Evolutionary conservation across 2,329 filamentous ascomycete genomes (phyloP).

Genomic region (Beauveria medogensis): DNA sequence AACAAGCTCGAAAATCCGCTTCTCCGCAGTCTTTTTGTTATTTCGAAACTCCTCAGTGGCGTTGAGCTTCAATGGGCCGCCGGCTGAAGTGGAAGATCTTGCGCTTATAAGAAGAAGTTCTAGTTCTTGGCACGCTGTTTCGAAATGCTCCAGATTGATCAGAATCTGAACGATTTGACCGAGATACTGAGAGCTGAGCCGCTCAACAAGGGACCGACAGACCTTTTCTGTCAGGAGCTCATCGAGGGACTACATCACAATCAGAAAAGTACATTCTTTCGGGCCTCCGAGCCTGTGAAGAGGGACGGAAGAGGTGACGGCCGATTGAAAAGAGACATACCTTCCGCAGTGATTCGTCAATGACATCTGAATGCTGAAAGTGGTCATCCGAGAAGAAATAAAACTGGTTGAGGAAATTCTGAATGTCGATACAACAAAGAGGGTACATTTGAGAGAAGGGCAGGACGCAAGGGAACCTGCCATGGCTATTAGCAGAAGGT

Average conservation of each 20-base stretch:
- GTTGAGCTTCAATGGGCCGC: constrained; percentile 68
- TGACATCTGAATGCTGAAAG: constrained; percentile 81
- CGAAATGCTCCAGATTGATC: constrained; percentile 95
- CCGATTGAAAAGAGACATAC: constrained; percentile 29
- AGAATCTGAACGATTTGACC: constrained; percentile 98
- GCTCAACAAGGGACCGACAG: constrained; percentile 80
- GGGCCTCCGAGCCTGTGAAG: too few relatives aligned
- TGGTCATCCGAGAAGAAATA: constrained; percentile 97
- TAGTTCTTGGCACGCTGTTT: constrained; percentile 82
- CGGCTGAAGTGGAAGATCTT: constrained; percentile 71
- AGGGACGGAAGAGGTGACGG: neutral
- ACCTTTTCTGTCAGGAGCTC: constrained; percentile 90
- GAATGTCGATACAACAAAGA: constrained; percentile 93
- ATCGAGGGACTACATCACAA: constrained; percentile 62
- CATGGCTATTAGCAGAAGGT: neutral
- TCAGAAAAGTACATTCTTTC: neutral
- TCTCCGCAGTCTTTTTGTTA: constrained; percentile 93
- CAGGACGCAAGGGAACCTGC: constrained; percentile 83
- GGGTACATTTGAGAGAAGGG: constrained; percentile 99
- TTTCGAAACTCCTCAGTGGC: constrained; percentile 81
- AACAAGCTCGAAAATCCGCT: constrained; percentile 95
- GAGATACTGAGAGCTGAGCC: constrained; percentile 83
- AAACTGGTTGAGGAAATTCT: constrained; percentile 96
- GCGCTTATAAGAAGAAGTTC: constrained; percentile 80
- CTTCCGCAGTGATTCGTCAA: constrained; percentile 82